A percentile compares a stretch with the other conserved stretches of the same genome.
These are phyloP conservation scores for Saturnispora galanensis DNA, from an alignment of 805 yeast genomes.

Conservation along the genomic window DNA sequence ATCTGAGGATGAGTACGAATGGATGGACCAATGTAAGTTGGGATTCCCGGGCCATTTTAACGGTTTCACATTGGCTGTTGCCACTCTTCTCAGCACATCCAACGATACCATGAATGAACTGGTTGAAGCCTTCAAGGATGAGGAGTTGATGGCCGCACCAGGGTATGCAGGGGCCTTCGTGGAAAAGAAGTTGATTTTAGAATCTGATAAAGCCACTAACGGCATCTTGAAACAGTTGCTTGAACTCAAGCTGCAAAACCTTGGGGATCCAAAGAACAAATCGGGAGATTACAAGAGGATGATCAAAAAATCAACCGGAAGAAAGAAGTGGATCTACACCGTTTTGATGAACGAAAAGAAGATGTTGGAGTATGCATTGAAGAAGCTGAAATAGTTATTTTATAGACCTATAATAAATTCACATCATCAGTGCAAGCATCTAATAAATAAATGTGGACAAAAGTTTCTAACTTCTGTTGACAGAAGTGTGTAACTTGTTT, in stretches of 20 bases:
- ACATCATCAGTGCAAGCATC: neutral
- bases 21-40: constrained; percentile 24
- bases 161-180: constrained; percentile 9
- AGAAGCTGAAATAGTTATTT: constrained; percentile 6
- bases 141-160: constrained; percentile 7
- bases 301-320: constrained; percentile 9
- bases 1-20: constrained; percentile 25
- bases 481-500: constrained; percentile 44
- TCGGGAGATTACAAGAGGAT: constrained; percentile 11
- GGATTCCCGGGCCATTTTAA: constrained; percentile 42
- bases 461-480: constrained; percentile 28
- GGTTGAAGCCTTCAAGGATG: constrained; percentile 8
- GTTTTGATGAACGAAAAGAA: constrained; percentile 12
- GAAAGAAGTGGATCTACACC: constrained; percentile 1
- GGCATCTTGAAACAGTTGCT: constrained; percentile 14
- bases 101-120: constrained; percentile 21
- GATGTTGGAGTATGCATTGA: constrained; percentile 13
- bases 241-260: constrained; percentile 9
- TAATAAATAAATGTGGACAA: neutral
- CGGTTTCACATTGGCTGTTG: constrained; percentile 33
- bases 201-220: constrained; percentile 10
- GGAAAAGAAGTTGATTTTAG: constrained; percentile 6
- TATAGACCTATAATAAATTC: neutral
- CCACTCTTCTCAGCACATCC: constrained; percentile 26
- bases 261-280: constrained; percentile 7